phyloP scores from a whole-genome alignment of 331 rosid genomes.

The Quercus lobata region DNA sequence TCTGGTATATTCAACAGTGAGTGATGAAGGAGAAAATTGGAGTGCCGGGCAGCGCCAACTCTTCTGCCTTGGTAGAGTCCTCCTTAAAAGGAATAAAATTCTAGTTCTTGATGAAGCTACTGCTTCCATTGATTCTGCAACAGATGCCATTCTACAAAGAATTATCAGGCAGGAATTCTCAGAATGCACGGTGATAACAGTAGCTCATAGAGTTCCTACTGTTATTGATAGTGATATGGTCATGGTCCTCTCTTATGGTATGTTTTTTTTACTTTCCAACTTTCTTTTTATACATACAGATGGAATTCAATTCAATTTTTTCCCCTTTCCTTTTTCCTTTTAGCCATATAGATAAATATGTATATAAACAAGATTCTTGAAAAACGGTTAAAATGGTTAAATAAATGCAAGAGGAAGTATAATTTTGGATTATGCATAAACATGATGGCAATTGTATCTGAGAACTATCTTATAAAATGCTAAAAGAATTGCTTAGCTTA shows the following conservation, averaged over 20 bases:
- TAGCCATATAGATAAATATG: no score
- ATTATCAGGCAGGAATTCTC: constrained; percentile 45
- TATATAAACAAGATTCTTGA: no score
- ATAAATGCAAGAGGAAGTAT: no score
- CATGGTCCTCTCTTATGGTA: constrained; percentile 60
- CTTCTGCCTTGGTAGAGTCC: no score
- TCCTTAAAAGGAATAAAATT: constrained; percentile 33
- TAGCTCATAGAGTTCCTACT: constrained; percentile 11
- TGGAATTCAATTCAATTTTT: neutral
- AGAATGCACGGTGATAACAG: constrained; percentile 39
- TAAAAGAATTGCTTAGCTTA: no score
- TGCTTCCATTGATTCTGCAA: constrained; percentile 53
- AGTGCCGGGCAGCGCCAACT: no score
- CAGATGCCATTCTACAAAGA: constrained; percentile 41
- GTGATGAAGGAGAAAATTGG: no score
- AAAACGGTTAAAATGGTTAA: no score
- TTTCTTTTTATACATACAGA: neutral
- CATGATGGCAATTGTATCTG: no score
- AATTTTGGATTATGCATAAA: no score
- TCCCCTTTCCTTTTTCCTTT: neutral
- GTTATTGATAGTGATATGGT: constrained; percentile 55
- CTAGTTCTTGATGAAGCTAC: constrained; percentile 61
- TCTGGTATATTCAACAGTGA: no score
- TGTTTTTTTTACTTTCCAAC: neutral
- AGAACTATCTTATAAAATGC: no score